These are phyloP conservation scores for Macrophomina phaseolina DNA, from an alignment of 2,329 filamentous ascomycete genomes.

Conservation along the genomic window DNA sequence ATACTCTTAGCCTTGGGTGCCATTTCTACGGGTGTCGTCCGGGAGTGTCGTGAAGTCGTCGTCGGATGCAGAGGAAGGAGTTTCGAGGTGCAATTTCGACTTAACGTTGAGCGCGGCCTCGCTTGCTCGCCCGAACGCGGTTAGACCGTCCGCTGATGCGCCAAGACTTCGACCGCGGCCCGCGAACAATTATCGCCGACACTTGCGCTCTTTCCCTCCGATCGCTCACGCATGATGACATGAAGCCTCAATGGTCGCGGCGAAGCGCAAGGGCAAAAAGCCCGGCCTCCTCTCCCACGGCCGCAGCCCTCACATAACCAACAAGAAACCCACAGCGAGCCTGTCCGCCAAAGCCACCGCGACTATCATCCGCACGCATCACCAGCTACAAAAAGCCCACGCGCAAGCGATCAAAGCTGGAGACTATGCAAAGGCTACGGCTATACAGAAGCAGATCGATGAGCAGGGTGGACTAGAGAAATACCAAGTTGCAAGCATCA, in stretches of 20 bases:
- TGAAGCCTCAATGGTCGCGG: slow-evolving; percentile 24
- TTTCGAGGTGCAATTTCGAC: slow-evolving; percentile 19
- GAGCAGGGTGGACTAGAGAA: slow-evolving; percentile 63
- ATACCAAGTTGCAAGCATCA: slow-evolving; percentile 68
- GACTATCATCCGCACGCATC: slow-evolving; percentile 64
- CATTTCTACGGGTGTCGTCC: slow-evolving; percentile 46
- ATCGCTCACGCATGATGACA: slow-evolving; percentile 6
- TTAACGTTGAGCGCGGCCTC: slow-evolving; percentile 20
- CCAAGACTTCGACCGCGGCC: slow-evolving; percentile 15
- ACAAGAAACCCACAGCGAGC: slow-evolving; percentile 40
- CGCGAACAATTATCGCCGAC: neutral
- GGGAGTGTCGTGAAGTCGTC: slow-evolving; percentile 38
- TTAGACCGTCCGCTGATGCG: neutral
- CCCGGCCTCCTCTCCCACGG: slow-evolving; percentile 42
- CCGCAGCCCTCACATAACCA: slow-evolving; percentile 39
- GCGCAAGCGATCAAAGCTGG: slow-evolving; percentile 55
- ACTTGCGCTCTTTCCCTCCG: neutral
- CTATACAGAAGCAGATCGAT: slow-evolving; percentile 58
- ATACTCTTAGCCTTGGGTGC: slow-evolving; percentile 45
- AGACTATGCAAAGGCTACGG: slow-evolving; percentile 46
- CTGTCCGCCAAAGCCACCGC: slow-evolving; percentile 65
- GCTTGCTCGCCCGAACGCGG: slow-evolving; percentile 9
- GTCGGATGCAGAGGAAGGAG: slow-evolving; percentile 28
- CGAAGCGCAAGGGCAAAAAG: slow-evolving; percentile 26
- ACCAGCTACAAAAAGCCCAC: slow-evolving; percentile 63